Evolutionary conservation across 176 grass and related monocot genomes (phyloP).

Genomic region (Alloteropsis semialata): DNA sequence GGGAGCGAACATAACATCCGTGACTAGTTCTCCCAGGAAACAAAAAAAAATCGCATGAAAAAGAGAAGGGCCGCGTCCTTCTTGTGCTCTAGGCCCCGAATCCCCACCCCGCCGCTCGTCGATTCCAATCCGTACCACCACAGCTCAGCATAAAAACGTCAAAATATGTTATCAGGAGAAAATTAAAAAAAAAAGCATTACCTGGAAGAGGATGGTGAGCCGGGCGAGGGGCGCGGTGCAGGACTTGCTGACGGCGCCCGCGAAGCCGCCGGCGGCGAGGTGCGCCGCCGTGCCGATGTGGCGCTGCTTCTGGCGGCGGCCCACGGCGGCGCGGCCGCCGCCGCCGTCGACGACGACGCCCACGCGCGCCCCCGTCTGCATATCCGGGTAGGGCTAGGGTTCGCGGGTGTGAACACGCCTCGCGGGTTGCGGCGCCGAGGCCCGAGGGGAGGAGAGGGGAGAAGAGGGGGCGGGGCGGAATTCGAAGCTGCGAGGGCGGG

Average conservation of each 20-base stretch:
- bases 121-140: background rate
- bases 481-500: slow-evolving; percentile 18
- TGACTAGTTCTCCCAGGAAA: background rate
- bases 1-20: background rate
- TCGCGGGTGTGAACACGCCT: background rate
- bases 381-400: slow-evolving; percentile 12
- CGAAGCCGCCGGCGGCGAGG: slow-evolving; percentile 71
- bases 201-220: slow-evolving; percentile 96
- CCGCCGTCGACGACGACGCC: slow-evolving; percentile 54
- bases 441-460: background rate
- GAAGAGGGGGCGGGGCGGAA: background rate
- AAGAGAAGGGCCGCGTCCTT: background rate
- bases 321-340: slow-evolving; percentile 9
- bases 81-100: background rate
- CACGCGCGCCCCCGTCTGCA: slow-evolving; percentile 70
- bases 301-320: slow-evolving; percentile 34
- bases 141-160: background rate
- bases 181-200: background rate
- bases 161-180: background rate
- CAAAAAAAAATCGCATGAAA: background rate
- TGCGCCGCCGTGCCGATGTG: slow-evolving; percentile 61
- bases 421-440: background rate
- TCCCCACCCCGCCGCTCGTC: background rate
- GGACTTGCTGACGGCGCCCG: slow-evolving; percentile 88
- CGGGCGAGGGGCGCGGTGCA: slow-evolving; percentile 88